Evolutionary conservation across 345 rosid species (phyloP).

Genomic region (Cochlearia excelsa): DNA sequence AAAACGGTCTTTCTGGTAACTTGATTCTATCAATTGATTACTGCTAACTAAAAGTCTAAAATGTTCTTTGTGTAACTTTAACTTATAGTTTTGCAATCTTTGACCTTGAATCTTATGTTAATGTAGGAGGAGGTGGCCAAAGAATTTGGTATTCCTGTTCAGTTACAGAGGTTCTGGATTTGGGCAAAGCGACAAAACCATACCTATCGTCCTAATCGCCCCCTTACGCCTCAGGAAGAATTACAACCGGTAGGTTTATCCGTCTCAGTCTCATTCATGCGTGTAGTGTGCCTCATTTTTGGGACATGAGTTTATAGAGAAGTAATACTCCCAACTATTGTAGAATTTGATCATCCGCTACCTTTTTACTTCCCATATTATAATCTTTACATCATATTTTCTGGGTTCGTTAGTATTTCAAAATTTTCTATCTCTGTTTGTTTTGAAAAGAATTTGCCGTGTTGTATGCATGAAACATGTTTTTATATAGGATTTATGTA

Average conservation of each 20-base stretch:
- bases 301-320: background rate
- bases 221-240: slow-evolving; percentile 73
- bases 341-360: slow-evolving; percentile 5
- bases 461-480: background rate
- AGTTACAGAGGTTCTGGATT: slow-evolving; percentile 88
- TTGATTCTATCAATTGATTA: slow-evolving; percentile 4
- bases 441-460: background rate
- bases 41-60: slow-evolving; percentile 2
- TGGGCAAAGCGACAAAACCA: slow-evolving; percentile 97
- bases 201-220: slow-evolving; percentile 87
- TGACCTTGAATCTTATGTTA: slow-evolving; percentile 19
- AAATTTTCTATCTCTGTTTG: slow-evolving; percentile 1
- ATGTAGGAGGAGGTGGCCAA: too few relatives aligned
- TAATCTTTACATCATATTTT: slow-evolving; percentile 11
- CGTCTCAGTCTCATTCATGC: slow-evolving; percentile 13
- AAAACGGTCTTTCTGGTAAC: slow-evolving; percentile 13
- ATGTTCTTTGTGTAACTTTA: slow-evolving; percentile 4
- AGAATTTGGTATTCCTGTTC: slow-evolving; percentile 39
- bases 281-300: slow-evolving; percentile 2
- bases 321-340: background rate
- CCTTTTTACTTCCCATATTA: slow-evolving; percentile 5
- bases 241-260: slow-evolving; percentile 54
- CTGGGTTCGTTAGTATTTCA: slow-evolving; percentile 3
- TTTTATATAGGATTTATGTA: background rate
- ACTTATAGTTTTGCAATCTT: slow-evolving; percentile 3